Evolutionary conservation across 352 stramenopile species (phyloP).

Genomic region (Phytophthora podocarpi): DNA sequence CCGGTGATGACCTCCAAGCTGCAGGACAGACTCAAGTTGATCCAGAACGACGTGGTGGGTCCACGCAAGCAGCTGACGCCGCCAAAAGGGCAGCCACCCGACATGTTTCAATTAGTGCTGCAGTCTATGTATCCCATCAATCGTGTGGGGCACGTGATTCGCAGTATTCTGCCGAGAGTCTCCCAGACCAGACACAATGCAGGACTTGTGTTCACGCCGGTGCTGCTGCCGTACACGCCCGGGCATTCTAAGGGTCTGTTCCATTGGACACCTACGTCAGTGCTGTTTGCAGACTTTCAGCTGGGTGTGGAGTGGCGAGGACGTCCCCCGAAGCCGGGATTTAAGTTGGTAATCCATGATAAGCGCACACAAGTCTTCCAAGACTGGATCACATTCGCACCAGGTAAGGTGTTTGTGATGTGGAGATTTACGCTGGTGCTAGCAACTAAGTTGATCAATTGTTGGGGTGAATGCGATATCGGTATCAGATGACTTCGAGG

Average conservation of each 20-base stretch:
- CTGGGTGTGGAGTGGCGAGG: conserved; percentile 83
- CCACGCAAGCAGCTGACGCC: conserved; percentile 76
- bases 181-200: conserved; percentile 80
- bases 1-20: conserved; percentile 87
- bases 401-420: conserved; percentile 37
- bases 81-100: conserved; percentile 77
- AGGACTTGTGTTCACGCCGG: conserved; percentile 78
- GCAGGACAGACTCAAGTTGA: conserved; percentile 86
- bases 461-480: neutral
- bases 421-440: too few relatives aligned
- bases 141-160: conserved; percentile 78
- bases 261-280: conserved; percentile 63
- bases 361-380: conserved; percentile 87
- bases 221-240: conserved; percentile 79
- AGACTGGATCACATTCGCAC: conserved; percentile 88
- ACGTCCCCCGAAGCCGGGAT: conserved; percentile 74
- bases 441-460: too few relatives aligned
- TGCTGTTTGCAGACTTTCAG: conserved; percentile 78
- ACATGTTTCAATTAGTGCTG: conserved; percentile 84
- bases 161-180: conserved; percentile 73
- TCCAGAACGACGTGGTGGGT: conserved; percentile 90
- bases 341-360: conserved; percentile 87
- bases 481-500: conserved; percentile 70
- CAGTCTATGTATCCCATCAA: conserved; percentile 87
- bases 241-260: conserved; percentile 80